A percentile compares a stretch with the other conserved stretches of the same genome.
These are phyloP conservation scores for Athelia sp. DNA, from an alignment of 1,284 basidiomycete genomes.

Conservation along the genomic window DNA sequence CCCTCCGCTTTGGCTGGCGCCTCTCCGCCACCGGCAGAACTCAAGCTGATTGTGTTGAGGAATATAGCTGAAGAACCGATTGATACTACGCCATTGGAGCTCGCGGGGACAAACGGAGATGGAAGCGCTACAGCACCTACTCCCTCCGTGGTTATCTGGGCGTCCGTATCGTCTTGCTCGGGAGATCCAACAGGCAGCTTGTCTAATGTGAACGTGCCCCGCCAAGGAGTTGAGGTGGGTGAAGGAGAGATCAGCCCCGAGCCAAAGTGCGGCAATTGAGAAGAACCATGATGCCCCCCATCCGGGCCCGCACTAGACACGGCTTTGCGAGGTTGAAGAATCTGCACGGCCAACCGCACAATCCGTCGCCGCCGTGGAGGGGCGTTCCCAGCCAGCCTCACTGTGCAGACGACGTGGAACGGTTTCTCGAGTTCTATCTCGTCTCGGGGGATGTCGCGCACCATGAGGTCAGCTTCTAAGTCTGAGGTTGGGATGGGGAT, in stretches of 20 bases:
- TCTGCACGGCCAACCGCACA: conserved; percentile 58
- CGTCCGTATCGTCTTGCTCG: conserved; percentile 23
- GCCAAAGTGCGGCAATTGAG: conserved; percentile 26
- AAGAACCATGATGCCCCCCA: no score
- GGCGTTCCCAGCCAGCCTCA: conserved; percentile 41
- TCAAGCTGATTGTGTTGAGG: conserved; percentile 37
- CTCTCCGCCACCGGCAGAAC: conserved; percentile 16
- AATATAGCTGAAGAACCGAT: conserved; percentile 50
- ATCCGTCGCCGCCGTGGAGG: conserved; percentile 32
- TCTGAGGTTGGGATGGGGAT: conserved; percentile 25
- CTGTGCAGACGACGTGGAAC: conserved; percentile 48
- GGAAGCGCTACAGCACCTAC: conserved; percentile 24
- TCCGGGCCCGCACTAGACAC: background rate
- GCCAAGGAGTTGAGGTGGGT: conserved; percentile 31
- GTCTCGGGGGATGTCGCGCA: conserved; percentile 43
- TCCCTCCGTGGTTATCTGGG: conserved; percentile 9
- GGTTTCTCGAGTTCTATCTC: conserved; percentile 46
- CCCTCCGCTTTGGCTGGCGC: conserved; percentile 26
- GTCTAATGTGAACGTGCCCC: conserved; percentile 43
- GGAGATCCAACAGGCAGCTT: conserved; percentile 41
- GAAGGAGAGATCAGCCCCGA: conserved; percentile 48
- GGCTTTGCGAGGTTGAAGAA: conserved; percentile 31
- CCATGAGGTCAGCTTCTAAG: conserved; percentile 56
- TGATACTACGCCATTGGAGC: conserved; percentile 33
- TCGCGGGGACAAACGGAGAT: conserved; percentile 41